Evolutionary conservation across 495 filamentous ascomycete genomes (phyloP).

Genomic region (Zalerion maritima): DNA sequence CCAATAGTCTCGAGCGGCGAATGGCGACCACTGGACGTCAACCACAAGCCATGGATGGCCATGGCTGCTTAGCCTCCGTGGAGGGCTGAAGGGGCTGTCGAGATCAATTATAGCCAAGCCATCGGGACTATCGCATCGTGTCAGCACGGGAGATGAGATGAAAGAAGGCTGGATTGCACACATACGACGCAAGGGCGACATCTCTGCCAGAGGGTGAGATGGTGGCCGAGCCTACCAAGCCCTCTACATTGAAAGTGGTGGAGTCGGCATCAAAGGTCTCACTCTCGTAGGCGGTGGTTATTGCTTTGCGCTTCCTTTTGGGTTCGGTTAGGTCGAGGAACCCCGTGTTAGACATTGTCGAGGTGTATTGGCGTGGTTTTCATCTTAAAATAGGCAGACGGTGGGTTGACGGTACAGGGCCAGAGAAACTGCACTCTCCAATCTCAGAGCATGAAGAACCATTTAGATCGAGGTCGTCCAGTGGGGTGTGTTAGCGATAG

Average conservation of each 20-base stretch:
- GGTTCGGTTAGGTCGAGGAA: conserved; percentile 24
- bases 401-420: too few species aligned
- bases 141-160: conserved; percentile 9
- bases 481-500: too few species aligned
- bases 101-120: conserved; percentile 89
- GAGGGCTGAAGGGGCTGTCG: conserved; percentile 79
- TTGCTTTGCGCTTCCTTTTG: conserved; percentile 31
- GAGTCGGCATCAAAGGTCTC: conserved; percentile 76
- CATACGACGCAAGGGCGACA: conserved; percentile 78
- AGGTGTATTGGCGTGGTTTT: too few species aligned
- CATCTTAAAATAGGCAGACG: too few species aligned
- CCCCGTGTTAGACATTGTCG: conserved; percentile 5
- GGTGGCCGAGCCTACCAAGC: conserved; percentile 42
- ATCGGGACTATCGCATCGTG: conserved; percentile 34
- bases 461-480: too few species aligned
- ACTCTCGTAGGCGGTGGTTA: conserved; percentile 65
- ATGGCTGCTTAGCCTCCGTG: conserved; percentile 66
- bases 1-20: conserved; percentile 79
- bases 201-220: conserved; percentile 90
- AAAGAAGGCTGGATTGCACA: conserved; percentile 3
- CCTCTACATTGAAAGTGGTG: conserved; percentile 71
- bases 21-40: conserved; percentile 97
- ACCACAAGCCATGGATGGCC: conserved; percentile 88
- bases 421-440: too few species aligned
- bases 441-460: too few species aligned